These are phyloP conservation scores for Nitzschia sp. DNA, from an alignment of 108 stramenopile species.

Conservation along the genomic window DNA sequence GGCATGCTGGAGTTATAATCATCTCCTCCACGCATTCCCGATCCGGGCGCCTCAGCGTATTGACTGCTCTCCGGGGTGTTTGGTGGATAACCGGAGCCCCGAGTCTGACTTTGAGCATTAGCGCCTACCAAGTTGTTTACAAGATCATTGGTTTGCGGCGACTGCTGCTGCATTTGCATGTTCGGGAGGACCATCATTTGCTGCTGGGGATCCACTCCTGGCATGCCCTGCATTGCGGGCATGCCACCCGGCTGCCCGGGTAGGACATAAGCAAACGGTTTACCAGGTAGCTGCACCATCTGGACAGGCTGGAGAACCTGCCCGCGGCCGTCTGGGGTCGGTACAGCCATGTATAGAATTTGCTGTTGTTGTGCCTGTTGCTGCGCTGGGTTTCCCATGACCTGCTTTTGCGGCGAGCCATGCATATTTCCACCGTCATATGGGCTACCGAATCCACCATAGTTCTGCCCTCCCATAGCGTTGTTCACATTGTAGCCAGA, in stretches of 20 bases:
- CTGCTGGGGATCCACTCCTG: conserved; percentile 17
- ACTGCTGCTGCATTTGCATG: conserved; percentile 14
- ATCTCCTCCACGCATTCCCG: conserved; percentile 8
- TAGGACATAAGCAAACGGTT: conserved; percentile 46
- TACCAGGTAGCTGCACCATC: conserved; percentile 61
- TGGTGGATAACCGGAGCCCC: conserved; percentile 8
- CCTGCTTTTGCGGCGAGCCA: conserved; percentile 13
- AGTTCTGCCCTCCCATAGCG: conserved; percentile 10
- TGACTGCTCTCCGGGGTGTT: conserved; percentile 10
- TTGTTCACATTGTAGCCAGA: conserved; percentile 26
- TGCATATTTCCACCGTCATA: conserved; percentile 14
- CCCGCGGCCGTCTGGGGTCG: conserved; percentile 83
- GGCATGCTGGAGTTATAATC: conserved; percentile 18
- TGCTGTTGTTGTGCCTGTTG: conserved; percentile 55
- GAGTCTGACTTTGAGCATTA: not conserved
- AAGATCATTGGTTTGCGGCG: conserved; percentile 4
- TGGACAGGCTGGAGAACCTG: conserved; percentile 83
- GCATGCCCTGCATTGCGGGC: conserved; percentile 23
- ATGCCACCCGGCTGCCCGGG: conserved; percentile 41
- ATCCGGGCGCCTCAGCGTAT: not conserved
- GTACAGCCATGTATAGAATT: conserved; percentile 91
- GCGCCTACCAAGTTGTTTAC: conserved; percentile 15
- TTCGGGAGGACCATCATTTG: conserved; percentile 29
- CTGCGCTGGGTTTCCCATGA: not conserved
- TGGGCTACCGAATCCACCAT: not conserved